These are phyloP conservation scores for Hymenoscyphus linearis DNA, from an alignment of 2,329 filamentous ascomycete genomes.

Conservation along the genomic window DNA sequence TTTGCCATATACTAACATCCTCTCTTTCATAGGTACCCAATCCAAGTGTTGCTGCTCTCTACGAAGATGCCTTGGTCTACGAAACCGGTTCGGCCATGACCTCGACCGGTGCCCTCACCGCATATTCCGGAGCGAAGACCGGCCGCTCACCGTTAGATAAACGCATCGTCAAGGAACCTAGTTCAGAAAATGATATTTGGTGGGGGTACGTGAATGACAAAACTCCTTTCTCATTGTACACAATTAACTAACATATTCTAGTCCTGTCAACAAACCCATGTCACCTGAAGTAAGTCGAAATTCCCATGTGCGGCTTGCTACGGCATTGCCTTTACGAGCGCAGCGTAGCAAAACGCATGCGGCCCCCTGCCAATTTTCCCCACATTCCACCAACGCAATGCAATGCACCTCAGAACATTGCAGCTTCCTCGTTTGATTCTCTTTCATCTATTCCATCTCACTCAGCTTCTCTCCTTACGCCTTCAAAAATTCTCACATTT, in stretches of 20 bases:
- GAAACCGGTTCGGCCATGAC: constrained; percentile 97
- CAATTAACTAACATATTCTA: constrained; percentile 15
- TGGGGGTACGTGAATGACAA: constrained; percentile 56
- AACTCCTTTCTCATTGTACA: neutral
- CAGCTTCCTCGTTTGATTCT: neutral
- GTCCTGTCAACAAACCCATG: constrained; percentile 98
- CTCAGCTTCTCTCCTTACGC: neutral
- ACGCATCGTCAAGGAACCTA: constrained; percentile 88
- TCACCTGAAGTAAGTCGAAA: constrained; percentile 72
- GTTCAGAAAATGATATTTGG: constrained; percentile 91
- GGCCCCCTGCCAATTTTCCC: neutral
- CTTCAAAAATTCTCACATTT: neutral
- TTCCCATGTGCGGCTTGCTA: neutral
- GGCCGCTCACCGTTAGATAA: constrained; percentile 96
- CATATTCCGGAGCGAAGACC: constrained; percentile 97
- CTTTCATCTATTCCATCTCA: neutral
- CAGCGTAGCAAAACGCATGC: neutral
- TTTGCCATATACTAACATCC: constrained; percentile 7
- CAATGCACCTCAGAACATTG: neutral
- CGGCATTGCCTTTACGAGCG: constrained; percentile 7
- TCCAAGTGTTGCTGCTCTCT: constrained; percentile 80
- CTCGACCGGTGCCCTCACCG: constrained; percentile 87
- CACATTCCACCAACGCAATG: constrained; percentile 1
- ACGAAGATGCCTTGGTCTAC: constrained; percentile 98
- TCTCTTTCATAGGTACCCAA: constrained; percentile 61